These are phyloP conservation scores for Eucalyptus marginata DNA, from an alignment of 345 rosid species.

Conservation along the genomic window DNA sequence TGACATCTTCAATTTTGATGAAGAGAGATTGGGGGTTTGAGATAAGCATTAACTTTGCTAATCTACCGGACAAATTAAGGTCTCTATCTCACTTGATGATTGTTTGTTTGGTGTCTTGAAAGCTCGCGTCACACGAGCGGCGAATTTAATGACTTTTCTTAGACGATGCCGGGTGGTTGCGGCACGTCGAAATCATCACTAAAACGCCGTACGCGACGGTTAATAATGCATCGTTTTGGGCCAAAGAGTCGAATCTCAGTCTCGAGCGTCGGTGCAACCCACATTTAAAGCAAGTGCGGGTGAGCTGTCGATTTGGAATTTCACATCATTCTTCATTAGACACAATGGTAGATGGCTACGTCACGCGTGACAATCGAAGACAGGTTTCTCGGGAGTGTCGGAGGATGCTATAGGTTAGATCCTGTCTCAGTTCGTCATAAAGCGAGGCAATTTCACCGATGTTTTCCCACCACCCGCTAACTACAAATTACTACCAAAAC, in stretches of 20 bases:
- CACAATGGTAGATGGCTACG: background rate
- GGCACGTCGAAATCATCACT: background rate
- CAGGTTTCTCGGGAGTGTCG: background rate
- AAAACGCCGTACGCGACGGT: background rate
- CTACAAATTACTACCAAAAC: background rate
- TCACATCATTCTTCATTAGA: background rate
- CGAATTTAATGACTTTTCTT: background rate
- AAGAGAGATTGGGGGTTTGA: background rate
- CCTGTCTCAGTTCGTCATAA: background rate
- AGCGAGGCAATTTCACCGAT: background rate
- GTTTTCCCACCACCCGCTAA: background rate
- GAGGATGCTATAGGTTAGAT: background rate
- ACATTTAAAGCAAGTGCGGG: background rate
- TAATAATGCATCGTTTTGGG: background rate
- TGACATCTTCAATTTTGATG: background rate
- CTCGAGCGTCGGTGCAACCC: background rate
- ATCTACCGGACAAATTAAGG: background rate
- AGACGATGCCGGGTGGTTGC: background rate
- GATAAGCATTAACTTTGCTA: background rate
- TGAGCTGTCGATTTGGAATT: background rate
- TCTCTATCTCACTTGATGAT: background rate
- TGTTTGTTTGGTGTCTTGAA: background rate
- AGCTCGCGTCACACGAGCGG: background rate
- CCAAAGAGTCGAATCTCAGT: background rate
- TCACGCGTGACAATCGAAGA: background rate